Evolutionary conservation across 1,139 yeast genomes (phyloP), one percentile per base, ranked within the genome.

Genomic region (Magnusiomyces paraingens): DNA sequence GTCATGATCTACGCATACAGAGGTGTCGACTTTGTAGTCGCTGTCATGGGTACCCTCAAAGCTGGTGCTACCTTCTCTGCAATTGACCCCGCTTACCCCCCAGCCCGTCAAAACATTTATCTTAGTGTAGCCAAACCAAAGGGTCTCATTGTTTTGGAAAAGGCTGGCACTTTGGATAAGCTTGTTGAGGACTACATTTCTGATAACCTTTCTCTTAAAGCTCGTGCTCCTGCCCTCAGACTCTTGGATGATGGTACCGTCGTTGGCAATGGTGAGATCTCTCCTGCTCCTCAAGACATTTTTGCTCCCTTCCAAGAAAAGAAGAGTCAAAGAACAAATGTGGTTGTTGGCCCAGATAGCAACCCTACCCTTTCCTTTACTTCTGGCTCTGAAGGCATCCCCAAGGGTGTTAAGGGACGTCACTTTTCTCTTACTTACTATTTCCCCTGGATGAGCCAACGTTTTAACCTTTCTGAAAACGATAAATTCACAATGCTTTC

Each of bases 31-130:
- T 77, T 93, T 61, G 89, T 93, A 80, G 87, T 93, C 50, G 95
- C 98, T 5, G 98, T 93, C 17, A 85, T 93, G 89, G 99, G 98
- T 70, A 96, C 89, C 40, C 78, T 93, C 66, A 93, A 93, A 72
- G 97, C 99, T 1, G 99, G 99, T 62, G 99, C 96, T 17, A 91
- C 99, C 0, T 93, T 93, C 68, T 91, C 97, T 4, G 99, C 94
- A 29, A 93, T 93, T 61, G 99, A 93, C 67, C 99, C 99, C 5
- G 98, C 99, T 1, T 93, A 93, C 69, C 99, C 99, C 44, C 96
- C 99, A 21, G 95, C 95, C 8, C 83, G 99, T 71, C 99, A 93
- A 70, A 93, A 88, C 62, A 82, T 93, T 59, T 93, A 93, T 68
- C 78, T 93, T 58, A 82, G 86, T 40, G 99, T 93, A 14, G 98